phyloP scores from a whole-genome alignment of 371 early-diverging fungal species.

The Apophysomyces ossiformis region DNA sequence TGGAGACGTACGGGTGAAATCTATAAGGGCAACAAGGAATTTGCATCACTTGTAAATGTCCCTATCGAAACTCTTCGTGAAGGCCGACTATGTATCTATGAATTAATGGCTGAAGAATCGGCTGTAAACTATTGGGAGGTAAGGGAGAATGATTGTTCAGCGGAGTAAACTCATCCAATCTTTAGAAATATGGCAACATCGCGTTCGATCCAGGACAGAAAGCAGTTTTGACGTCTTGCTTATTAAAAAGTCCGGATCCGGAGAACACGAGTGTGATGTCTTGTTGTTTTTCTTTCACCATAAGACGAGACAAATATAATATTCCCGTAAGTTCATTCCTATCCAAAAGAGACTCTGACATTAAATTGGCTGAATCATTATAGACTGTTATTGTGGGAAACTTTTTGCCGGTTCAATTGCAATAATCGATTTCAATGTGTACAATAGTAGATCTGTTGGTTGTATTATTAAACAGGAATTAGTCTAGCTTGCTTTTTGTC shows the following conservation, averaged over 20 bases:
- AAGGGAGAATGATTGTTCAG: background rate
- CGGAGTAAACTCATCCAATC: background rate
- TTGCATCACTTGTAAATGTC: constrained; percentile 85
- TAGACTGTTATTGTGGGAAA: constrained; percentile 84
- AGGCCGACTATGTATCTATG: constrained; percentile 86
- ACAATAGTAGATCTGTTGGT: no score
- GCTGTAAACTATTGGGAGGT: constrained; percentile 91
- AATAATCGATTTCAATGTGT: constrained; percentile 20
- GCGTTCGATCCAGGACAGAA: constrained; percentile 96
- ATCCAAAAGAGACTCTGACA: background rate
- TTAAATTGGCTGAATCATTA: background rate
- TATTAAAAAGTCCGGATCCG: constrained; percentile 65
- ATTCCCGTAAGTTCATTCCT: constrained; percentile 55
- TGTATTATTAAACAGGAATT: no score
- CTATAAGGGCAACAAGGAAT: constrained; percentile 92
- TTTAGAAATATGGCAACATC: constrained; percentile 90
- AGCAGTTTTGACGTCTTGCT: constrained; percentile 89
- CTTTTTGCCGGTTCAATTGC: constrained; percentile 72
- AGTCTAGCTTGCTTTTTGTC: no score
- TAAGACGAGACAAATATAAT: constrained; percentile 89
- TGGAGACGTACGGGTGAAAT: constrained; percentile 97
- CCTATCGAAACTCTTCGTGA: constrained; percentile 77
- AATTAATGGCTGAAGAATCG: constrained; percentile 91
- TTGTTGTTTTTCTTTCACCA: constrained; percentile 93
- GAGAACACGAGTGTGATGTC: constrained; percentile 64